Base-by-base conservation (phyloP, 2,329 filamentous ascomycete species). In the Rhinocladiella similis region DNA sequence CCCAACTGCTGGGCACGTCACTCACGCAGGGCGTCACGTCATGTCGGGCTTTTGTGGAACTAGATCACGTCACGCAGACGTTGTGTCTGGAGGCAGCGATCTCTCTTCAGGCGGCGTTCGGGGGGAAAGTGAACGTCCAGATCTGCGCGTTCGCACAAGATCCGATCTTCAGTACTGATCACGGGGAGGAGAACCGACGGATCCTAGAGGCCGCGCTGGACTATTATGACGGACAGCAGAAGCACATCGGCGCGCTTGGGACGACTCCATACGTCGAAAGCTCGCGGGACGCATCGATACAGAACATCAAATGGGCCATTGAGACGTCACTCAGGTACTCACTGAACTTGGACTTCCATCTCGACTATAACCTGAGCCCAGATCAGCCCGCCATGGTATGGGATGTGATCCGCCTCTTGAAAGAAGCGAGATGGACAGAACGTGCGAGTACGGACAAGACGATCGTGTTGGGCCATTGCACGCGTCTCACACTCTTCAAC, bases 101-200 rank as follows among this genome's bases (percentile, higher is more conserved):
- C 22, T 72, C 70, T 29, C 73, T 90, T 46, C 85, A 85, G 68
- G 64, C 74, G 2, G 72, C 80, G 50, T 86, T 83, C 67, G 66
- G 70, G 10, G 73, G 78, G 18, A 70, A 75, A 6, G 82, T 86
- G 58, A 72, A 81, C 5, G 71, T 90, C 4, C 87, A 90, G 68
- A 78, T 91, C 3, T 89, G 84, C 64, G 82, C 81, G 1, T 90
- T 90, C 71, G 87, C 87, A 5, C 87, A 90, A 65, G 81, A 89
- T 52, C 83, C 86, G 1, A 73, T 90, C 4, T 86, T 87, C 67
- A 84, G 83, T 1, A 77, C 78, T 2, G 74, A 80, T 43, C 66
- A 75, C 18, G 82, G 80, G 14, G 70, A 73, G 1, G 68, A 77
- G 42, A 86, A 87, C 63, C 75, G 78, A 35, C 60, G 63, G 4